Evolutionary conservation across 352 stramenopile species (phyloP), one percentile per base, ranked within the genome.

Genomic region (Phytopythium kandeliae): DNA sequence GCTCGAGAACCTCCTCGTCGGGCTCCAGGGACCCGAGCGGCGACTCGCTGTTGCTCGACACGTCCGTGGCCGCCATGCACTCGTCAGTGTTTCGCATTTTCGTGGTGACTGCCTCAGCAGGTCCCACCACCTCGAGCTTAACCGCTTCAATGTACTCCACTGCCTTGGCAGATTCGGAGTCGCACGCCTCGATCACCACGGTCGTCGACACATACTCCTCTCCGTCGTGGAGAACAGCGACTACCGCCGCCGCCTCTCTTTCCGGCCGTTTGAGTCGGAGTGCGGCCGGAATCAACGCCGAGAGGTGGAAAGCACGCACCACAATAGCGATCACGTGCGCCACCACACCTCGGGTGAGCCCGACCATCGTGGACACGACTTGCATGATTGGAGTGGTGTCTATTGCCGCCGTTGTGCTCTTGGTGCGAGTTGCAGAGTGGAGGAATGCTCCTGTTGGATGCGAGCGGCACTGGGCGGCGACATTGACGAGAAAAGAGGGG

Each of bases 1-100:
- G 13, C 36, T 79, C 69, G 16, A 70, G 48, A 6, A 70, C 35
- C 7, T 74, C 63, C 17, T 74, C 67, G 44, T 74, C 67, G n/a
- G 57, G 61, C 25, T 45, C 45, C 17, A 54, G 61, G 4, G 10
- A 21, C 24, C 50, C 30, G 35, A 45, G 15, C 22, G 4, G 17
- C 13, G 40, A 48, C 0, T 30, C 38, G 21, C 12, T 7, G 0
- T 19, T 12, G 11, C 2, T 30, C 11, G 22, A 9, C 38, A 30
- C 21, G 38, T 45, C 19, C 21, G 38, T 19, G 12, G 24, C 25
- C 8, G 36, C n/a, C 12, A 26, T n/a, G 19, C 54, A 56, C 12
- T 21, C 17, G 12, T 25, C n/a, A 9, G 30, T 30, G 28, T 22
- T 19, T 6, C n/a, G 17, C 6, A n/a, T 19, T 21, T 22, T 15